Percentiles rank a stretch among this genome's conserved stretches.
phyloP scores from a whole-genome alignment of 495 filamentous ascomycete genomes.

The Amphirosellinia nigrospora region DNA sequence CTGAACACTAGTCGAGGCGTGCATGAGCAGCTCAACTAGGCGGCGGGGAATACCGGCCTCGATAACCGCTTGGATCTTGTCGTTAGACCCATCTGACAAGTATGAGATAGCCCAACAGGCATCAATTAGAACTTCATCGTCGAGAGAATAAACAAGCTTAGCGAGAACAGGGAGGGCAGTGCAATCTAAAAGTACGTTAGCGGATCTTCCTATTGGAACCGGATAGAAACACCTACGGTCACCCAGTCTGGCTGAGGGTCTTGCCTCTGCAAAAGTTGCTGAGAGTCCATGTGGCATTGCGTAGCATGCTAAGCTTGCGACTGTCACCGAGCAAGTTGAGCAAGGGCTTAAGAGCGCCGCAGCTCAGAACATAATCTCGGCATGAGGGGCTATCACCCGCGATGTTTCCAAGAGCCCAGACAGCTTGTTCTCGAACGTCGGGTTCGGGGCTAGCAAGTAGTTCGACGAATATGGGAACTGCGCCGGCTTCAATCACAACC shows the following conservation, averaged over 20 bases:
- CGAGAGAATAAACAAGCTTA: conserved; percentile 97
- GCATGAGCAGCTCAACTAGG: conserved; percentile 96
- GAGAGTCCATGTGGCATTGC: conserved; percentile 98
- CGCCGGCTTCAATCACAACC: conserved; percentile 97
- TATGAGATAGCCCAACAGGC: conserved; percentile 99
- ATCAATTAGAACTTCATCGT: conserved; percentile 98
- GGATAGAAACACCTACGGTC: conserved; percentile 67
- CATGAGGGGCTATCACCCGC: conserved; percentile 97
- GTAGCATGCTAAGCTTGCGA: conserved; percentile 98
- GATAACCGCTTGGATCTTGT: conserved; percentile 99
- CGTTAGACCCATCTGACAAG: conserved; percentile 97
- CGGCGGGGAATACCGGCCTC: conserved; percentile 97
- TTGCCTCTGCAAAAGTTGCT: conserved; percentile 99
- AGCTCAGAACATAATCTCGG: conserved; percentile 90
- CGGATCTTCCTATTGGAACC: conserved; percentile 22
- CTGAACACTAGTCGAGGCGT: conserved; percentile 98
- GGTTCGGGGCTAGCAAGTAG: conserved; percentile 93
- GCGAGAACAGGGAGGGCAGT: conserved; percentile 93
- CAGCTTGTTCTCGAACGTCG: conserved; percentile 97
- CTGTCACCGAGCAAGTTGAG: conserved; percentile 91
- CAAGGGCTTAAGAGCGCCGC: conserved; percentile 88
- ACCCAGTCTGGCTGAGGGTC: conserved; percentile 99
- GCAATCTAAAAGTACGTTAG: conserved; percentile 70
- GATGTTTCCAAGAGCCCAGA: conserved; percentile 99
- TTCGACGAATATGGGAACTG: conserved; percentile 98